phyloP scores from a whole-genome alignment of 2,329 filamentous ascomycete species.

The Ascochyta pisi region DNA sequence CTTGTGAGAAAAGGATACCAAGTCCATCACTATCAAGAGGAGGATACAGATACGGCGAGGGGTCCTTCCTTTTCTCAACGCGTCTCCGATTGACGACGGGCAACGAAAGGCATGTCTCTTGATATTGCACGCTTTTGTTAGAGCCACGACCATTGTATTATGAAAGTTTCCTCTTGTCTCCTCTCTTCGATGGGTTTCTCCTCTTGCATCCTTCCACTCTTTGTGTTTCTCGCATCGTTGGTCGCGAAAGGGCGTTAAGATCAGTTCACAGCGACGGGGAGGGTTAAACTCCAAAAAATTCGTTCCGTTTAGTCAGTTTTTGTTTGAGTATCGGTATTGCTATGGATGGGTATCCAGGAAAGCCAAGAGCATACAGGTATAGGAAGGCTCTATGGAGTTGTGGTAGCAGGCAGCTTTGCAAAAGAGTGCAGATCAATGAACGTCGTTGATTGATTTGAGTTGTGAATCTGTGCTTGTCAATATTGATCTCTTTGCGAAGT shows the following conservation, averaged over 20 bases:
- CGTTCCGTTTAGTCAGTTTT: conserved; percentile 11
- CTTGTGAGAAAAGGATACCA: conserved; percentile 29
- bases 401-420: conserved; percentile 9
- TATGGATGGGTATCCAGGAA: background rate
- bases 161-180: conserved; percentile 36
- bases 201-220: conserved; percentile 44
- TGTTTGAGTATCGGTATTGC: conserved; percentile 11
- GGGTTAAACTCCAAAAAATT: conserved; percentile 19
- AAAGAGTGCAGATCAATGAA: conserved; percentile 2
- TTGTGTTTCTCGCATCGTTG: conserved; percentile 25
- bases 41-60: conserved; percentile 31
- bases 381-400: conserved; percentile 5
- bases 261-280: conserved; percentile 27
- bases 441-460: no score
- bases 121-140: conserved; percentile 29
- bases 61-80: conserved; percentile 27
- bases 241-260: conserved; percentile 34
- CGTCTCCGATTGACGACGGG: conserved; percentile 30
- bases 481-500: no score
- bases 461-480: no score
- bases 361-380: background rate
- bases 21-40: conserved; percentile 28
- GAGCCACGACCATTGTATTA: conserved; percentile 43
- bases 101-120: conserved; percentile 35
- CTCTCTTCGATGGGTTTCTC: conserved; percentile 27